Base-by-base conservation (phyloP, 2,329 filamentous ascomycete genomes). In the Podosphaera leucotricha region DNA sequence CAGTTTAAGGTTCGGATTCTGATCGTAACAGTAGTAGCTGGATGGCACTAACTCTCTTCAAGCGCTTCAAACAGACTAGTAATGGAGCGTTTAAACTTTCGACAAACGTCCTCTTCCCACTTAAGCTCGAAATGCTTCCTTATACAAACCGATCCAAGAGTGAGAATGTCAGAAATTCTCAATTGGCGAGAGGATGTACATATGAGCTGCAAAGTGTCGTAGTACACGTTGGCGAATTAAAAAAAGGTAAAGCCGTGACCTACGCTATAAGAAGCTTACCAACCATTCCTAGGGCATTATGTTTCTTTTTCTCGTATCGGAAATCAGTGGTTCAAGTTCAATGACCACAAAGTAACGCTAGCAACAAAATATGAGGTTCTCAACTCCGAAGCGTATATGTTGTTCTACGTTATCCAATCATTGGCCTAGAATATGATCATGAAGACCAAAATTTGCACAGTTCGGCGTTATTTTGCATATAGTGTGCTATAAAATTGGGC, bases 241-340 rank as follows among this genome's bases (percentile, higher is more conserved):
- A 94, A 54, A 85, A 83, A 1, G 87, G 62, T 63, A 50, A 49
- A 55, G 37, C 15, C 2, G 2, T n/a, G 22, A 11, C 16, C 21
- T 26, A n/a, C 2, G n/a, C 6, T 13, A 19, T 28, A 21, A 18
- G n/a, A 30, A 2, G 2, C 15, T 37, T 40, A 36, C 49, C 53
- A 43, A 55, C 46, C 18, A 4, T 13, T 13, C n/a, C 7, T 39
- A 64, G 63, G 86, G 15, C 85, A 94, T 57, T 94, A 92, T 56
- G 76, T 86, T 46, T 82, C 79, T n/a, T 94, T 92, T 59, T 85
- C 81, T 47, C 68, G 83, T 40, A 79, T 87, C 47, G 80, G 77
- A 3, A 79, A 82, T 45, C 73, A 80, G 70, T 95, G 87, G 87
- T 92, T 93, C 60, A 75, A 82, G 45, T 94, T 94, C 62, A 92